Evolutionary conservation across 2,329 filamentous ascomycete species (phyloP), one percentile per base, ranked within the genome.

Genomic region (Akanthomyces lecanii): DNA sequence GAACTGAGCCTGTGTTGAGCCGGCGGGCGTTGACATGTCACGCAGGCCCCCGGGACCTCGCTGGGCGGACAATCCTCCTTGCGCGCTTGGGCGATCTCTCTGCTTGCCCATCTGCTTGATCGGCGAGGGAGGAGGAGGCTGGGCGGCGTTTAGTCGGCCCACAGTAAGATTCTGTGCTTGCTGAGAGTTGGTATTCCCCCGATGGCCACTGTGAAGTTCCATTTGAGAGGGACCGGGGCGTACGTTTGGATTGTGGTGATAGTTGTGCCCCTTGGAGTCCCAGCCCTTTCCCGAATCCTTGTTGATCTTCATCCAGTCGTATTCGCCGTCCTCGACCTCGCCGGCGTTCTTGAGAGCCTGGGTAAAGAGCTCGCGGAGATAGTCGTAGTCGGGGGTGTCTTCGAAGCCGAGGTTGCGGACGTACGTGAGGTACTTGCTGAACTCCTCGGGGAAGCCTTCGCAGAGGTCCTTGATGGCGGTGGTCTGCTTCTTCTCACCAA

Each of bases 221-320:
- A 91, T 89, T 71, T 90, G 88, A 66, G 93, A 96, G 52, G 91
- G 86, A 74, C 93, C 92, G 67, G 89, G 91, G 70, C 90, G 82
- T 65, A 82, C 84, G 77, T 92, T 92, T 74, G 89, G 85, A 79
- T 91, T 89, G 79, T 93, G 91, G 69, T 91, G 82, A 69, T 82
- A 82, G 40, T 71, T 71, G 67, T 78, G 77, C 68, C 78, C 78
- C 70, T 72, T 76, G 62, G 74, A 74, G 78, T 96, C 92, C 91
- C 91, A 96, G 66, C 92, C 92, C 79, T 96, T 95, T 78, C 92
- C 91, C 71, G 83, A 81, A 72, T 85, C 82, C 76, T 87, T 87
- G 81, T 92, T 95, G 70, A 97, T 83, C 84, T 97, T 97, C 92
- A 98, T 97, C 95, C 95, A 99, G 80, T 99, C 95, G 77, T 98